These are phyloP conservation scores for Penicillium hordei DNA, from an alignment of 2,329 filamentous ascomycete species.

Conservation along the genomic window DNA sequence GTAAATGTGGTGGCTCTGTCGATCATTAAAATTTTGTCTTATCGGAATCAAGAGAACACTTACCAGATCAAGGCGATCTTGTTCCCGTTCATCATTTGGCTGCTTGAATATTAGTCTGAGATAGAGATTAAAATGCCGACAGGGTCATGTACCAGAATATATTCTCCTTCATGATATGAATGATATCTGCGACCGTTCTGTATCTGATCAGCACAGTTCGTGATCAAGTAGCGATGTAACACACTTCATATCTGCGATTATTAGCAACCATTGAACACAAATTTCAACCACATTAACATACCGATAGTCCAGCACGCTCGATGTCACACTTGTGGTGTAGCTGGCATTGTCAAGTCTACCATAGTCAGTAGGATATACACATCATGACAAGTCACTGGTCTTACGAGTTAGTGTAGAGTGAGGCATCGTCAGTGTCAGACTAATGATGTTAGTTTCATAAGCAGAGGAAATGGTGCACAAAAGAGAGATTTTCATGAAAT, in stretches of 20 bases:
- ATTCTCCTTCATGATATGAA: conserved; percentile 30
- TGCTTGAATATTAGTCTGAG: conserved; percentile 3
- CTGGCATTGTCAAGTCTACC: conserved; percentile 27
- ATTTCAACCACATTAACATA: conserved; percentile 12
- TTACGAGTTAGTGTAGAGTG: conserved; percentile 30
- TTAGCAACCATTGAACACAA: conserved; percentile 7
- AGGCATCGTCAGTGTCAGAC: conserved; percentile 28
- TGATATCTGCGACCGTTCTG: conserved; percentile 33
- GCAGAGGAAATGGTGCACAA: not conserved
- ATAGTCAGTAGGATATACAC: conserved; percentile 9
- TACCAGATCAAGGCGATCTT: conserved; percentile 35
- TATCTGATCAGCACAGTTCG: not conserved
- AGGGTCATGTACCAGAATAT: conserved; percentile 20
- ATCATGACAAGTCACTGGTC: conserved; percentile 6
- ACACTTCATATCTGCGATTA: conserved; percentile 33
- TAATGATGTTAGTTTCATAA: conserved; percentile 8
- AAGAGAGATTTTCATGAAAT: not conserved
- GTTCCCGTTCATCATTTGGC: conserved; percentile 37
- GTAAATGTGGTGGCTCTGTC: conserved; percentile 37
- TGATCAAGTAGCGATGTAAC: not conserved
- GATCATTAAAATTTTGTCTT: not conserved
- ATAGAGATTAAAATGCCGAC: not conserved
- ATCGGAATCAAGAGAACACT: conserved; percentile 6
- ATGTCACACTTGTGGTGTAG: conserved; percentile 35
- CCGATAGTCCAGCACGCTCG: conserved; percentile 33